These are phyloP conservation scores for Aspergillus cristatus DNA, from an alignment of 495 filamentous ascomycete species.

Conservation along the genomic window DNA sequence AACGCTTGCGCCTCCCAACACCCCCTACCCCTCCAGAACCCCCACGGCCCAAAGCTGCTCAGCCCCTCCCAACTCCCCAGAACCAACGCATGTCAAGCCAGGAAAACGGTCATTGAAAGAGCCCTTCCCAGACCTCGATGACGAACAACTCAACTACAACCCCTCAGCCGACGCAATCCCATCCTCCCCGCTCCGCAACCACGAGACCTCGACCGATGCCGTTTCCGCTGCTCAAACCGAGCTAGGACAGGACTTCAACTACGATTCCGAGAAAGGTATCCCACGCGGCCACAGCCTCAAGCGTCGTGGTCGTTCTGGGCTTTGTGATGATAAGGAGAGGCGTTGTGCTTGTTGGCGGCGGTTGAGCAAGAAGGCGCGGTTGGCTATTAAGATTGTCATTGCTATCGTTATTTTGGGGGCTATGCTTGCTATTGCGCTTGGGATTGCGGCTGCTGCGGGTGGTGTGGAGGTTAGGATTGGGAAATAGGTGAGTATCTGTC, in stretches of 20 bases:
- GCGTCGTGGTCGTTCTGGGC: constrained; percentile 11
- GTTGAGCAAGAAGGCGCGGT: constrained; percentile 40
- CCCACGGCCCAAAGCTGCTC: too few species aligned
- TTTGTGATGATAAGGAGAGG: constrained; percentile 32
- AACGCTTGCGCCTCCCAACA: too few species aligned
- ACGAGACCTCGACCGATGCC: too few species aligned
- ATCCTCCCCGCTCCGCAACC: constrained; percentile 52
- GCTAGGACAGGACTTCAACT: not conserved
- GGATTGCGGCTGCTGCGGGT: constrained; percentile 52
- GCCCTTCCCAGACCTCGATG: too few species aligned
- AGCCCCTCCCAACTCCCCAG: too few species aligned
- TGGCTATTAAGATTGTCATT: constrained; percentile 43
- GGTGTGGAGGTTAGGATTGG: constrained; percentile 37
- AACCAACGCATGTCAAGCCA: too few species aligned
- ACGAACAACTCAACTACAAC: constrained; percentile 24
- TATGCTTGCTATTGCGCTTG: constrained; percentile 53
- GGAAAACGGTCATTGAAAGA: too few species aligned
- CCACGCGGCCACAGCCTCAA: too few species aligned
- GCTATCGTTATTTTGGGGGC: constrained; percentile 48
- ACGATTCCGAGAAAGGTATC: constrained; percentile 20
- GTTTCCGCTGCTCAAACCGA: too few species aligned
- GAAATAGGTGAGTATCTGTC: not conserved
- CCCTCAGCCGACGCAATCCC: constrained; percentile 38
- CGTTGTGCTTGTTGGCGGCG: constrained; percentile 24
- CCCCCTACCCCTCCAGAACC: too few species aligned